These are phyloP conservation scores for Jacaranda mimosifolia DNA, from an alignment of 257 asterid genomes.

Conservation along the genomic window DNA sequence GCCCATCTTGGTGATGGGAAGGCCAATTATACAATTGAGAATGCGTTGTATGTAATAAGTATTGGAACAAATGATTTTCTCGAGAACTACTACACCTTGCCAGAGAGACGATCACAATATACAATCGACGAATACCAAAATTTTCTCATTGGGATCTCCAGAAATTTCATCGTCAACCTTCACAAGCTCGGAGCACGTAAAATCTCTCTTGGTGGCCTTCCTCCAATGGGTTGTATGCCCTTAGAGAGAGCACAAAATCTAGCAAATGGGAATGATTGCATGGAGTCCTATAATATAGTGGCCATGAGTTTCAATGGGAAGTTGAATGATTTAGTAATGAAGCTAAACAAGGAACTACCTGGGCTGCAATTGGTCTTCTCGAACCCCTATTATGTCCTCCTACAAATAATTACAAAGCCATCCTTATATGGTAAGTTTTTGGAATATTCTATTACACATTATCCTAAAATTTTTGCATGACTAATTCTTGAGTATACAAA, in stretches of 20 bases:
- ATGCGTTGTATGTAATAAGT: slow-evolving; percentile 73
- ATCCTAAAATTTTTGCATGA: not conserved
- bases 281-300: slow-evolving; percentile 65
- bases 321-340: slow-evolving; percentile 51
- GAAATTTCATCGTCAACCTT: slow-evolving; percentile 54
- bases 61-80: slow-evolving; percentile 88
- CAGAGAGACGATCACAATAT: slow-evolving; percentile 52
- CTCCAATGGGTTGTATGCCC: slow-evolving; percentile 97
- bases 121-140: slow-evolving; percentile 63
- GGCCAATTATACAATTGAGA: slow-evolving; percentile 51
- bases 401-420: slow-evolving; percentile 58
- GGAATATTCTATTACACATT: not conserved
- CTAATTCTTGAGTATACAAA: not conserved
- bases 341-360: slow-evolving; percentile 51
- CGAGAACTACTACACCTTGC: slow-evolving; percentile 70
- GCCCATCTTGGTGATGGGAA: slow-evolving; percentile 62
- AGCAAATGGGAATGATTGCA: slow-evolving; percentile 51
- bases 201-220: slow-evolving; percentile 77
- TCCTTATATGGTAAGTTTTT: slow-evolving; percentile 59
- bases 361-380: slow-evolving; percentile 78
- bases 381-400: slow-evolving; percentile 62
- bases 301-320: slow-evolving; percentile 72
- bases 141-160: slow-evolving; percentile 62
- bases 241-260: slow-evolving; percentile 67
- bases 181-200: slow-evolving; percentile 79